A percentile compares a stretch with the other conserved stretches of the same genome.
Conservation (phyloP, 352 stramenopile genomes). For the Peronosclerospora sorghi region DNA sequence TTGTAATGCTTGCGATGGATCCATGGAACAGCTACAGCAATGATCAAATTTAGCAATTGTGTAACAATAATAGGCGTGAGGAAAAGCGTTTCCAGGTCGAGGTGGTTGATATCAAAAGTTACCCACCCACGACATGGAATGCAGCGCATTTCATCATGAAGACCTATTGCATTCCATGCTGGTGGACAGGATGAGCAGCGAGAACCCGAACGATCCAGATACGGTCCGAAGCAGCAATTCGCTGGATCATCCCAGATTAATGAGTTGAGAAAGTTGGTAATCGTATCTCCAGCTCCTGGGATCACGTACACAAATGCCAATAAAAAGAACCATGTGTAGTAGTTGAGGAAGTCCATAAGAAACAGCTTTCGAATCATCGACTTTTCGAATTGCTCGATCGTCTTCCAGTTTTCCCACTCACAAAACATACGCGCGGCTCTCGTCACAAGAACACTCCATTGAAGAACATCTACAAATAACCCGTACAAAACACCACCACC, state of each 20-base stretch:
- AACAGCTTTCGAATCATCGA: conserved; percentile 72
- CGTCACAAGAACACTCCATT: conserved; percentile 75
- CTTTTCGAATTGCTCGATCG: conserved; percentile 72
- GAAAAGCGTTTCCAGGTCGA: conserved; percentile 73
- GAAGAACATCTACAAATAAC: conserved; percentile 73
- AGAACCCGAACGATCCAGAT: conserved; percentile 36
- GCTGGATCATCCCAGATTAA: conserved; percentile 63
- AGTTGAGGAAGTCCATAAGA: conserved; percentile 82
- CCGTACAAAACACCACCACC: conserved; percentile 65
- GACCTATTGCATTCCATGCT: conserved; percentile 38
- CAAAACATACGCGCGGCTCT: conserved; percentile 58
- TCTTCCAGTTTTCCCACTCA: conserved; percentile 82
- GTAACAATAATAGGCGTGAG: conserved; percentile 78
- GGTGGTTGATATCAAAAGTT: conserved; percentile 74
- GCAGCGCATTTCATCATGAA: conserved; percentile 35
- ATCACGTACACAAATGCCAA: conserved; percentile 82
- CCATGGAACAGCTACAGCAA: conserved; percentile 60
- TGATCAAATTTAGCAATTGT: conserved; percentile 58
- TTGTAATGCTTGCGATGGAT: conserved; percentile 66
- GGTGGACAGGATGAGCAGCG: conserved; percentile 47
- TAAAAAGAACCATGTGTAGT: conserved; percentile 84
- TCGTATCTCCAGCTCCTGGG: conserved; percentile 61
- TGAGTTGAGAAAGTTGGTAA: conserved; percentile 72
- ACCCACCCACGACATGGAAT: conserved; percentile 63
- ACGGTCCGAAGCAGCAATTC: conserved; percentile 78